Percentiles rank a stretch among this genome's conserved stretches.
These are phyloP conservation scores for Torulaspora quercuum DNA, from an alignment of 805 yeast genomes.

Conservation along the genomic window DNA sequence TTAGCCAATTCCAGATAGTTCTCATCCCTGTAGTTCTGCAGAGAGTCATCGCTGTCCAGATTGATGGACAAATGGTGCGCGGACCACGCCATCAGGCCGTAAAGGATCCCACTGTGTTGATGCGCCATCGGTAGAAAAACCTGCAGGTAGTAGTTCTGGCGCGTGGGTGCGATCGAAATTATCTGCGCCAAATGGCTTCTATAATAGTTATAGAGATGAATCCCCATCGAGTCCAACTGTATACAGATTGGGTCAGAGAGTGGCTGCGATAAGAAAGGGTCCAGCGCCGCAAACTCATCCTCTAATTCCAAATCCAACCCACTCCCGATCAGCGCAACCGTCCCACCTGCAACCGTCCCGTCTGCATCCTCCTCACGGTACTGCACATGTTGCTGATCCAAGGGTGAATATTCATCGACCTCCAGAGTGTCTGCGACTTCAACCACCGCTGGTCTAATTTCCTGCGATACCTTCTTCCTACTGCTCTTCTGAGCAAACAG, in stretches of 20 bases:
- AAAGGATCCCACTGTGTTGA: conserved; percentile 46
- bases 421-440: background rate
- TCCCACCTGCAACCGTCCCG: too few species aligned
- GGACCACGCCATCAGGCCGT: conserved; percentile 58
- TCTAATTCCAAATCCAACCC: too few species aligned
- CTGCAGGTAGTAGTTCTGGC: conserved; percentile 49
- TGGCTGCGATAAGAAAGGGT: conserved; percentile 21
- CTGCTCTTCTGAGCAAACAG: conserved; percentile 22
- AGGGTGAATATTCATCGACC: too few species aligned
- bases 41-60: conserved; percentile 8
- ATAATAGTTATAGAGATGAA: conserved; percentile 48
- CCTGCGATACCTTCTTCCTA: conserved; percentile 20
- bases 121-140: conserved; percentile 53
- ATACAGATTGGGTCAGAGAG: conserved; percentile 24
- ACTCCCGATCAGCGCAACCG: too few species aligned
- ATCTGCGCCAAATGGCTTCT: conserved; percentile 46
- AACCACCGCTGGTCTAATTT: background rate
- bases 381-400: too few species aligned
- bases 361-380: too few species aligned
- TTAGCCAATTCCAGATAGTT: conserved; percentile 22
- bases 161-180: conserved; percentile 47
- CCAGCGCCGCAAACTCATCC: conserved; percentile 17
- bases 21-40: conserved; percentile 11
- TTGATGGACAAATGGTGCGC: conserved; percentile 32
- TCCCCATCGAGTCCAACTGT: conserved; percentile 43